A percentile compares a stretch with the other conserved stretches of the same genome.
Conservation (phyloP, 225 moss, liverwort and hornwort species). For the Thuidium tamariscinum region DNA sequence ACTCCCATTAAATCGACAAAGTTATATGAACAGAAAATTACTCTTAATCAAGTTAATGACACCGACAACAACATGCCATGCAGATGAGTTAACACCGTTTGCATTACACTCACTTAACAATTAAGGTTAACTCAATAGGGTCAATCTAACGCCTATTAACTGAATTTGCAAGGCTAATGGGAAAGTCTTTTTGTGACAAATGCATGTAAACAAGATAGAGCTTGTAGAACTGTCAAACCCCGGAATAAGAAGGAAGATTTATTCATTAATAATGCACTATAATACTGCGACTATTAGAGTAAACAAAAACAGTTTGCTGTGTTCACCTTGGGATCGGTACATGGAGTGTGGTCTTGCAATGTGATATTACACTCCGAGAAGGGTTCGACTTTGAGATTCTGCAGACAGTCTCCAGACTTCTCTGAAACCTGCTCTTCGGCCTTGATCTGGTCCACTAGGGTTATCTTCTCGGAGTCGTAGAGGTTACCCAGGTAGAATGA, state of each 20-base stretch:
- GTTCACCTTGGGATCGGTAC: constrained; percentile 76
- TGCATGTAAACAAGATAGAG: too few relatives aligned
- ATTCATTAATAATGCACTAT: neutral
- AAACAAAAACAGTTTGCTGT: neutral
- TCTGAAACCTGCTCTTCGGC: constrained; percentile 20
- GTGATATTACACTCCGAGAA: constrained; percentile 65
- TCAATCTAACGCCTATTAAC: neutral
- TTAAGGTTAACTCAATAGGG: neutral
- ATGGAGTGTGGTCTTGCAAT: constrained; percentile 72
- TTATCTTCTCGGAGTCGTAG: constrained; percentile 40
- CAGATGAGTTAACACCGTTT: neutral
- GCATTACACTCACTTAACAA: neutral
- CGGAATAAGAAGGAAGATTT: too few relatives aligned
- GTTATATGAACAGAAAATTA: neutral
- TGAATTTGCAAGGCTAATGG: neutral
- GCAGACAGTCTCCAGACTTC: constrained; percentile 28
- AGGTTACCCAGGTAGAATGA: constrained; percentile 83
- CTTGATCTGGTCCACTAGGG: constrained; percentile 24
- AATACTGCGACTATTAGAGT: neutral
- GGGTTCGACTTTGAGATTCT: constrained; percentile 34
- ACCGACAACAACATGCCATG: neutral
- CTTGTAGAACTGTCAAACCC: neutral
- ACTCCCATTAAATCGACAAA: neutral
- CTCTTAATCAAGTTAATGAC: neutral
- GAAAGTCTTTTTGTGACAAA: neutral